phyloP scores from a whole-genome alignment of 306 rosid species.

The Lithocarpus polystachyus region DNA sequence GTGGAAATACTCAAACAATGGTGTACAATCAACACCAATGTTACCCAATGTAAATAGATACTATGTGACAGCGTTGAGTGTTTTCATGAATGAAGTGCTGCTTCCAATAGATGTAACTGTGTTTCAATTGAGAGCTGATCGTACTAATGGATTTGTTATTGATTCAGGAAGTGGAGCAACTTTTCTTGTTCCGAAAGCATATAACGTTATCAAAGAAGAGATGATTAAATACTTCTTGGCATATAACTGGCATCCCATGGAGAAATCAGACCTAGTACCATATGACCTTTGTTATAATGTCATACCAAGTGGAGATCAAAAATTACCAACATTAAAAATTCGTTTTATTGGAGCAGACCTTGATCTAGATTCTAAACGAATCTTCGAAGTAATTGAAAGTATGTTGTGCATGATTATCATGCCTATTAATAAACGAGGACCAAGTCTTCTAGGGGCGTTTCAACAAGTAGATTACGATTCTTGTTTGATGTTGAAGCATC shows the following conservation, averaged over 20 bases:
- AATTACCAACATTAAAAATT: neutral
- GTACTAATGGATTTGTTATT: no score
- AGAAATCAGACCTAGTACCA: neutral
- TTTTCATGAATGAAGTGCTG: no score
- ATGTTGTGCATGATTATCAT: neutral
- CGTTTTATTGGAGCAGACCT: neutral
- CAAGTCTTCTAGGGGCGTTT: neutral
- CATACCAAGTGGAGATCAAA: neutral
- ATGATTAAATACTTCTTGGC: neutral
- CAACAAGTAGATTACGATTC: slow-evolving; percentile 9
- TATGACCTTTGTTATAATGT: neutral
- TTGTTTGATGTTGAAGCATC: neutral
- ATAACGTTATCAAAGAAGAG: neutral
- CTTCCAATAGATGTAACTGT: no score
- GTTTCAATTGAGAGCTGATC: no score
- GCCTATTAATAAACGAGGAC: neutral
- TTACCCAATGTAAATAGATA: no score
- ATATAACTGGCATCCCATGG: neutral
- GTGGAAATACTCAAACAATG: neutral
- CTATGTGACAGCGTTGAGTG: no score
- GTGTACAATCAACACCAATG: neutral
- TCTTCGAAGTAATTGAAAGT: neutral
- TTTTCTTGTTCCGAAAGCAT: no score
- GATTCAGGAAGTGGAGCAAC: no score
- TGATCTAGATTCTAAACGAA: neutral